A percentile compares a stretch with the other conserved stretches of the same genome.
phyloP scores from a whole-genome alignment of 2,329 filamentous ascomycete species.

The Whalleya microplaca region DNA sequence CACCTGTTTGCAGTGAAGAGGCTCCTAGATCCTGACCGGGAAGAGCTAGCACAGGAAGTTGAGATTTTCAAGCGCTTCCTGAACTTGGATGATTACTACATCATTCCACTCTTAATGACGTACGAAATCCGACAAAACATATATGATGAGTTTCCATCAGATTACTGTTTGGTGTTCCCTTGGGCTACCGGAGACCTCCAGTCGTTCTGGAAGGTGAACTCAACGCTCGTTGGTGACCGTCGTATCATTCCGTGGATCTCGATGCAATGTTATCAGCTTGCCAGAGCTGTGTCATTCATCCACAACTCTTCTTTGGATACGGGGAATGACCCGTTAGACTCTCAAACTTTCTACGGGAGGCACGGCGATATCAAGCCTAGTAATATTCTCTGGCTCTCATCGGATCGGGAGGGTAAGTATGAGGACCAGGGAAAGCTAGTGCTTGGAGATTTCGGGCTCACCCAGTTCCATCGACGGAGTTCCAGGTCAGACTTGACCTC shows the following conservation, averaged over 20 bases:
- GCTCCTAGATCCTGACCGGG: too few relatives aligned
- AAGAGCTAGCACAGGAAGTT: too few relatives aligned
- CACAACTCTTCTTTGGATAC: background rate
- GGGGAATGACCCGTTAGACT: background rate
- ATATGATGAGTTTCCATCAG: too few relatives aligned
- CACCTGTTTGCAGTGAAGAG: too few relatives aligned
- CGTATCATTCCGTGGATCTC: conserved; percentile 8
- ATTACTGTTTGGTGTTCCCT: conserved; percentile 19
- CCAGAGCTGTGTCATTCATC: conserved; percentile 1
- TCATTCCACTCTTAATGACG: too few relatives aligned
- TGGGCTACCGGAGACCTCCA: conserved; percentile 17
- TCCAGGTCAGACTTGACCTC: conserved; percentile 3
- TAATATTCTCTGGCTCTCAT: conserved; percentile 8
- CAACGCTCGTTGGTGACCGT: background rate
- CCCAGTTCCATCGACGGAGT: background rate
- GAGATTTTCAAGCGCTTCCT: too few relatives aligned
- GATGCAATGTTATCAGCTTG: conserved; percentile 16
- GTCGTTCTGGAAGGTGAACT: conserved; percentile 12
- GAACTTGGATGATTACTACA: too few relatives aligned
- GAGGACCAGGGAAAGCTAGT: background rate
- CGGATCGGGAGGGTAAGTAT: background rate
- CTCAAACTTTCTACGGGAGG: background rate
- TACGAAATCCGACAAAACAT: too few relatives aligned
- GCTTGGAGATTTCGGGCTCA: conserved; percentile 11
- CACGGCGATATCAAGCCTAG: conserved; percentile 16